Evolutionary conservation across 139 green algal species (phyloP), one percentile per base, ranked within the genome.

Genomic region (Tetradesmus lagerheimii): DNA sequence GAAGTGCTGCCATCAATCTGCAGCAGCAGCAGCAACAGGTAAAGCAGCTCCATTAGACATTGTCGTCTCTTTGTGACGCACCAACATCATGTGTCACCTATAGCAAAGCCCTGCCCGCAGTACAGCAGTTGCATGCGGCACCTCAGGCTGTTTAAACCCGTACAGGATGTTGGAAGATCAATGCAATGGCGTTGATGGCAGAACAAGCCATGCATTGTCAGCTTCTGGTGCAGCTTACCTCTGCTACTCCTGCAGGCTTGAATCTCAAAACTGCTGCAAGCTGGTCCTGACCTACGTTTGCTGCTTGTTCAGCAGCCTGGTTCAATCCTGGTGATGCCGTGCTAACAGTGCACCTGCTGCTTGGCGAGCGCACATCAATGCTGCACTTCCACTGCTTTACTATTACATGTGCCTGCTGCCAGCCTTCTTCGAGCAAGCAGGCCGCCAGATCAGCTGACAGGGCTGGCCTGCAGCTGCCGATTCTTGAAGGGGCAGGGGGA

Each of bases 361-460:
- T n/a, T 76, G 38, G 29, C 12, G 39, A 53, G 79, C 82, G 37
- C 41, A 79, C 83, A 4, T 34, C 12, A 25, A 89, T 53, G 38
- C 43, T 50, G 31, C 71, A 89, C 31, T 84, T 71, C 85, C 85
- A 89, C 35, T 89, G 85, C 71, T 37, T 35, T 2, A 84, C 20
- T 16, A 89, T 15, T 4, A 83, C 85, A 83, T 89, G 71, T 0
- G 43, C 43, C 71, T 89, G 71, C 71, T 71, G 43, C 85, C 85
- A 89, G 85, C 43, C 41, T 31, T 66, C 62, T 39, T 16, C 38
- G n/a, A 9, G 27, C 16, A 82, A 27, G 29, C 18, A n/a, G 35
- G 66, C 66, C 9, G 81, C 47, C 15, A 87, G 50, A 6, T 74
- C 81, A 39, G n/a, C 43, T 25, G 41, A 23, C 27, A 25, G 37